Conservation (phyloP, 495 filamentous ascomycete species). For the Chaetomium fimeti region DNA sequence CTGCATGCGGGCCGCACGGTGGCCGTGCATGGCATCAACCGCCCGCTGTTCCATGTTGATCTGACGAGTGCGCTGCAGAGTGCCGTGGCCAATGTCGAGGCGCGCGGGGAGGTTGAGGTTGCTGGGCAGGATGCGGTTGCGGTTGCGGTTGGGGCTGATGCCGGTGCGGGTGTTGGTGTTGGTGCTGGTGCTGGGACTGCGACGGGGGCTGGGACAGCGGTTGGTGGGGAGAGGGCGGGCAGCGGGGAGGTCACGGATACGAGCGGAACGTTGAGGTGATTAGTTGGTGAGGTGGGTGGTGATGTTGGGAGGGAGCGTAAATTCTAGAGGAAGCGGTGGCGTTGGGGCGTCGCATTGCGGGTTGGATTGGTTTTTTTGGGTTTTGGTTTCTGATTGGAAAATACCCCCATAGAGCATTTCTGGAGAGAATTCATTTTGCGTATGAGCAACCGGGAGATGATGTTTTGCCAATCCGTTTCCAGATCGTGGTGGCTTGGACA, state of each 20-base stretch:
- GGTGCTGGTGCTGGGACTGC: no score
- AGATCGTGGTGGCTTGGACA: neutral
- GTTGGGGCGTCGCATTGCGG: neutral
- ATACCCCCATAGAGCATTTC: slow-evolving; percentile 11
- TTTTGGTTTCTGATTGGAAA: neutral
- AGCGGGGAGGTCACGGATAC: no score
- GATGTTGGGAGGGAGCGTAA: no score
- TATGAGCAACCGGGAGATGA: neutral
- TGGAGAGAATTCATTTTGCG: neutral
- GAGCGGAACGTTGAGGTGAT: no score
- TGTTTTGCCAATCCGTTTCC: neutral
- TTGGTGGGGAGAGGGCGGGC: no score
- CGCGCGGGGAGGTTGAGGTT: slow-evolving; percentile 34
- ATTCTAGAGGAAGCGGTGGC: neutral
- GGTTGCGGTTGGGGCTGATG: neutral
- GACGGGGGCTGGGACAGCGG: no score
- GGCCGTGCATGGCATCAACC: slow-evolving; percentile 77
- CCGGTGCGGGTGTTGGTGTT: neutral
- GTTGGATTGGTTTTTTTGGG: neutral
- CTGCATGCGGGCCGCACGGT: slow-evolving; percentile 41
- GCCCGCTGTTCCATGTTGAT: slow-evolving; percentile 94
- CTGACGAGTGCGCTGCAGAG: slow-evolving; percentile 88
- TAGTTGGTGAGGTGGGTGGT: no score
- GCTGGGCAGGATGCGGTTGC: neutral
- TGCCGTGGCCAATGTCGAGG: slow-evolving; percentile 75